Conservation (phyloP, 1,284 basidiomycete genomes). For the Cutaneotrichosporon sp. region DNA sequence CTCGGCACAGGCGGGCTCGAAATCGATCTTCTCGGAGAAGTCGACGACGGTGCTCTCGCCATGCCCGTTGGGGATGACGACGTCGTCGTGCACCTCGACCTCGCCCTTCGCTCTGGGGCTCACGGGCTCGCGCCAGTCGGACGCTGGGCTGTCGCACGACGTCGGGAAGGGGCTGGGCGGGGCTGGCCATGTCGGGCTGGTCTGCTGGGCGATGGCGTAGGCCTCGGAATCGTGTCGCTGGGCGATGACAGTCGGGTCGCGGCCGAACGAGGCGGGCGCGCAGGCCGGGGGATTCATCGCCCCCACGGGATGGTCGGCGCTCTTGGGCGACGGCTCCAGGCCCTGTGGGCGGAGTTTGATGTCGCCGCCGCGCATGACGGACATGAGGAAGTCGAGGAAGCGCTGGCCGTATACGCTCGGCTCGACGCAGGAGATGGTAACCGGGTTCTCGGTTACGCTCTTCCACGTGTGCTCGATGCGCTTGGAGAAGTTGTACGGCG, state of each 20-base stretch:
- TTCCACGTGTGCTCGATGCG: constrained; percentile 89
- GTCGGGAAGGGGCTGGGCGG: background rate
- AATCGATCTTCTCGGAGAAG: background rate
- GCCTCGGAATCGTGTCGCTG: background rate
- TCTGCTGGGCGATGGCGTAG: background rate
- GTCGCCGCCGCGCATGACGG: constrained; percentile 76
- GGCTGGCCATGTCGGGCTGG: background rate
- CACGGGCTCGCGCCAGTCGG: background rate
- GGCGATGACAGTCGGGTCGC: constrained; percentile 1
- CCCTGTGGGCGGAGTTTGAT: constrained; percentile 33
- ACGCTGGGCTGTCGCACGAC: background rate
- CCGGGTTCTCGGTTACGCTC: constrained; percentile 75
- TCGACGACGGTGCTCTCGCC: background rate
- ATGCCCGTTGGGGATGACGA: background rate
- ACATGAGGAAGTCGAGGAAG: constrained; percentile 81
- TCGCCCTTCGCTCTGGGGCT: background rate
- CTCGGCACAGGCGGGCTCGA: background rate
- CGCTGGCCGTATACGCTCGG: constrained; percentile 77
- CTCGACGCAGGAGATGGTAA: constrained; percentile 87
- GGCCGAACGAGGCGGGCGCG: constrained; percentile 1
- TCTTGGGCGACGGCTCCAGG: constrained; percentile 14
- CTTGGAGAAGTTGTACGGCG: constrained; percentile 77
- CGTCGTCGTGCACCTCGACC: background rate
- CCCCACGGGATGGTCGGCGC: background rate
- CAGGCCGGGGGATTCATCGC: background rate